These are phyloP conservation scores for Penicillium sp. DNA, from an alignment of 2,329 filamentous ascomycete species.

Conservation along the genomic window DNA sequence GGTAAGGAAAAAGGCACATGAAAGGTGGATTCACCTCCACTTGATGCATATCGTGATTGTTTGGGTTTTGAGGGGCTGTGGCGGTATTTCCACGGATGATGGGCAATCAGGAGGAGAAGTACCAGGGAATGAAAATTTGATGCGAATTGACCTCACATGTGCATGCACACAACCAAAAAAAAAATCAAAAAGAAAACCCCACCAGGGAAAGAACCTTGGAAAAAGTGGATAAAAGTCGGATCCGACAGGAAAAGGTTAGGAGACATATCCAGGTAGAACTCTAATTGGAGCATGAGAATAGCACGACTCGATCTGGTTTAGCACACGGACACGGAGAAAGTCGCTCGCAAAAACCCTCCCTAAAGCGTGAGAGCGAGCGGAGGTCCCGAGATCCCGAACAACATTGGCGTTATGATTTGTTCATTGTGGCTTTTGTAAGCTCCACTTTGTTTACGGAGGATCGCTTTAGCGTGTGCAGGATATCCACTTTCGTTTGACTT, in stretches of 20 bases:
- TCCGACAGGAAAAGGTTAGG: constrained; percentile 1
- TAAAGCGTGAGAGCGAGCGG: constrained; percentile 6
- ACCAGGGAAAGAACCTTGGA: neutral
- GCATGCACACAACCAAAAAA: neutral
- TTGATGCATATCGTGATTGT: neutral
- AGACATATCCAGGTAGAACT: neutral
- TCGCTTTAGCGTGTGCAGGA: constrained; percentile 7
- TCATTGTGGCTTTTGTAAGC: neutral
- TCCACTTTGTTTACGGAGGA: constrained; percentile 4
- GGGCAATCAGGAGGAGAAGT: neutral
- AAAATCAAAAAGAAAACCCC: neutral
- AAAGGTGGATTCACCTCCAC: neutral
- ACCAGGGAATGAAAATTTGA: neutral
- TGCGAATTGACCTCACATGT: too few species aligned
- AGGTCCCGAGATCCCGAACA: constrained; percentile 6
- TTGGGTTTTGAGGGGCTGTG: neutral
- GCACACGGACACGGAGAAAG: neutral
- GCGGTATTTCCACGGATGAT: neutral
- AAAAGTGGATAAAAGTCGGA: constrained; percentile 1
- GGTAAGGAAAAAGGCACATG: neutral
- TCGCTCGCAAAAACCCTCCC: neutral
- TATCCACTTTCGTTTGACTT: neutral
- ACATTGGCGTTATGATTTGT: neutral
- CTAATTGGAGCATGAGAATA: constrained; percentile 1
- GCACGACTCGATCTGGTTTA: constrained; percentile 7